Conservation (phyloP, 73 alveolate species). For the Paramecium pentaurelia region DNA sequence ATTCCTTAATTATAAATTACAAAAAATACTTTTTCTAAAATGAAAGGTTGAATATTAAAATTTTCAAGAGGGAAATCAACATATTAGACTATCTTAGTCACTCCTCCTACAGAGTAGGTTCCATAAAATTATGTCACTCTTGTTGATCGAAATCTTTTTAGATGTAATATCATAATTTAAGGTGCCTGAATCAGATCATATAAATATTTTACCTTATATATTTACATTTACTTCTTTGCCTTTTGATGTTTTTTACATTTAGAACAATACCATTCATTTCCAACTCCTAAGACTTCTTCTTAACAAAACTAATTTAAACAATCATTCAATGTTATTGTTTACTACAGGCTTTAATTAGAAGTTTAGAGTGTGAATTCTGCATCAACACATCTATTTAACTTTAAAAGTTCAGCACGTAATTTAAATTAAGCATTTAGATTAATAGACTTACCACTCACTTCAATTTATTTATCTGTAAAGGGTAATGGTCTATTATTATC, state of each 20-base stretch:
- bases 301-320: slow-evolving; percentile 29
- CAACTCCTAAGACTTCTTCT: slow-evolving; percentile 79
- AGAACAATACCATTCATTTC: slow-evolving; percentile 91
- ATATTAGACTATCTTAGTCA: slow-evolving; percentile 11
- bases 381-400: slow-evolving; percentile 26
- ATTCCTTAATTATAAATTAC: not conserved
- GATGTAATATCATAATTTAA: slow-evolving; percentile 76
- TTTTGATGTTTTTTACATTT: slow-evolving; percentile 83
- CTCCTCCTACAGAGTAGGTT: slow-evolving; percentile 51
- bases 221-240: slow-evolving; percentile 78
- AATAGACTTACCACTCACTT: not conserved
- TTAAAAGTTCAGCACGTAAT: not conserved
- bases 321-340: not conserved
- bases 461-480: not conserved
- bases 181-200: slow-evolving; percentile 58
- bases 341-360: not conserved
- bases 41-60: slow-evolving; percentile 54
- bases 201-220: slow-evolving; percentile 59
- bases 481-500: not conserved
- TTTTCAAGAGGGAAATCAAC: slow-evolving; percentile 78
- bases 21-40: not conserved
- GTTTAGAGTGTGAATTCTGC: not conserved
- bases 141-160: slow-evolving; percentile 80
- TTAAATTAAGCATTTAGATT: not conserved
- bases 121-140: slow-evolving; percentile 46